Percentiles rank a stretch among this genome's conserved stretches.
These are phyloP conservation scores for Schrenkiella parvula DNA, from an alignment of 345 rosid species.

Conservation along the genomic window DNA sequence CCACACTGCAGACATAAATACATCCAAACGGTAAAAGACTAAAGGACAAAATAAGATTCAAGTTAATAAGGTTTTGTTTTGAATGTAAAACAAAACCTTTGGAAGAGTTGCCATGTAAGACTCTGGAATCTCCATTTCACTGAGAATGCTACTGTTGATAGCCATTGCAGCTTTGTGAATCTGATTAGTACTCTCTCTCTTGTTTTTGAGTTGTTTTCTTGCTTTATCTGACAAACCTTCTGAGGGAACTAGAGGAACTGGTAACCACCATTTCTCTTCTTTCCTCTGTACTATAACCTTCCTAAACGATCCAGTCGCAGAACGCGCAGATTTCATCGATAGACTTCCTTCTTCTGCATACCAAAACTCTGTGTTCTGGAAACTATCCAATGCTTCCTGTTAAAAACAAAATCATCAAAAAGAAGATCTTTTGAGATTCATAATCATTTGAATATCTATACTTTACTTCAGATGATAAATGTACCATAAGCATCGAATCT, in stretches of 20 bases:
- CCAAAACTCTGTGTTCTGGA: conserved; percentile 82
- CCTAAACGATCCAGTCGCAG: conserved; percentile 55
- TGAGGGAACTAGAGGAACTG: conserved; percentile 69
- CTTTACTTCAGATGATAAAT: no score
- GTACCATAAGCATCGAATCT: conserved; percentile 86
- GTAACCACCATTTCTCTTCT: conserved; percentile 98
- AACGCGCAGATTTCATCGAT: conserved; percentile 55
- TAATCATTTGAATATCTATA: no score
- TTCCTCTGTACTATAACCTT: conserved; percentile 58
- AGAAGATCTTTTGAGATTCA: neutral
- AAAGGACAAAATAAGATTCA: neutral
- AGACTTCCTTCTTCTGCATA: conserved; percentile 76
- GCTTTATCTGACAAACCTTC: conserved; percentile 73
- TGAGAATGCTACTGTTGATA: conserved; percentile 65
- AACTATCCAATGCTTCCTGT: conserved; percentile 80
- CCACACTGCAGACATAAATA: conserved; percentile 47
- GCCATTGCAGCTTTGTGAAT: conserved; percentile 96
- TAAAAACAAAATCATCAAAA: neutral
- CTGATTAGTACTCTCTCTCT: conserved; percentile 67
- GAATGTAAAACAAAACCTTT: no score
- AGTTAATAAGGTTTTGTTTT: no score
- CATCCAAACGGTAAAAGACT: neutral
- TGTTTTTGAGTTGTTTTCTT: conserved; percentile 54
- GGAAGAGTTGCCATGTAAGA: conserved; percentile 75
- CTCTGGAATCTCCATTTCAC: conserved; percentile 85